phyloP scores from a whole-genome alignment of 148 eudicot species.

The Rhododendron molle region DNA sequence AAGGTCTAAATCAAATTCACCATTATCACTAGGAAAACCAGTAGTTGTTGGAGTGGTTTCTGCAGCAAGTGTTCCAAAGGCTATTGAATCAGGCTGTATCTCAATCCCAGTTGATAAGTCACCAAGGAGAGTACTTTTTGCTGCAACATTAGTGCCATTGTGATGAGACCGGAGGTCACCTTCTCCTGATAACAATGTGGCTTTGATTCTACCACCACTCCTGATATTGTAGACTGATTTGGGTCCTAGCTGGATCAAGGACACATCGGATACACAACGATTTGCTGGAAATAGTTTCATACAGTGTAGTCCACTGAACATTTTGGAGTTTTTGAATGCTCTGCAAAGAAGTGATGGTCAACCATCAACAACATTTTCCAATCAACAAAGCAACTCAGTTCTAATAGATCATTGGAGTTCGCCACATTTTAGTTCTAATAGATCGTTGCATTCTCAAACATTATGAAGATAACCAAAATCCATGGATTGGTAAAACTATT shows the following conservation, averaged over 20 bases:
- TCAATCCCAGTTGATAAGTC: slow-evolving; percentile 51
- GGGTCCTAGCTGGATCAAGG: slow-evolving; percentile 23
- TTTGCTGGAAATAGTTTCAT: slow-evolving; percentile 31
- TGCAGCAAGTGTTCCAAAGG: slow-evolving; percentile 64
- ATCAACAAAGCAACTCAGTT: neutral
- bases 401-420: too few species aligned
- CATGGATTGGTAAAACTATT: neutral
- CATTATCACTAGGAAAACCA: slow-evolving; percentile 41
- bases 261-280: slow-evolving; percentile 33
- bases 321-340: slow-evolving; percentile 30
- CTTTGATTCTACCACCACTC: slow-evolving; percentile 35
- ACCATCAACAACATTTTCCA: neutral
- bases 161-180: slow-evolving; percentile 47
- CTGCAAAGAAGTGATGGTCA: slow-evolving; percentile 22
- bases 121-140: slow-evolving; percentile 21
- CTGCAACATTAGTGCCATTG: slow-evolving; percentile 21
- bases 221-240: slow-evolving; percentile 32
- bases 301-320: slow-evolving; percentile 35
- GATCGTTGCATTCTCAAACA: neutral
- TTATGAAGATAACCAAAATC: neutral
- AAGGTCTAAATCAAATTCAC: slow-evolving; percentile 68
- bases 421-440: too few species aligned
- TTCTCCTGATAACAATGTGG: slow-evolving; percentile 63
- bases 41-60: slow-evolving; percentile 54
- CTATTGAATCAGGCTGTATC: slow-evolving; percentile 55